Base-by-base conservation (phyloP, 768 basidiomycete species). In the Leccinum obscurum region DNA sequence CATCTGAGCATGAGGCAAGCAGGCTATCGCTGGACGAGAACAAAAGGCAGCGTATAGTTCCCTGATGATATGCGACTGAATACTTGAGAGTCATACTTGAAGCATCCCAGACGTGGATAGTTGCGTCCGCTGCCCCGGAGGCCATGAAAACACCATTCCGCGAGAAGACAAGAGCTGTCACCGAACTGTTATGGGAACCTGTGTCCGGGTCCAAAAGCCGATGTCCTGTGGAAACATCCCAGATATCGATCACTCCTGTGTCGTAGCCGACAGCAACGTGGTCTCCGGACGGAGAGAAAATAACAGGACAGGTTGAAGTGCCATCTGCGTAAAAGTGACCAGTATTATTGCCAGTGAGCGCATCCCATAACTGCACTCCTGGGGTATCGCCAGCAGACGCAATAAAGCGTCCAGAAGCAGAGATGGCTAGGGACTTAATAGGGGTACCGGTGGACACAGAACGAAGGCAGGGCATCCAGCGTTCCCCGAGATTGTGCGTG, bases 351-450 rank as follows among this genome's bases (percentile, higher is more conserved):
- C 66, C 66, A 22, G 58, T 67, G 34, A 64, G 50, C 32, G 24
- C 30, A 35, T 67, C 65, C 67, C 67, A 68, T 22, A 68, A n/a
- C 24, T 66, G 65, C 35, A 68, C 65, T 41, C 64, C 64, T 64
- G 92, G 89, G 11, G 26, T 30, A 15, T 50, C 59, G 44, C 62
- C 62, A 30, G 61, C 65, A 6, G 67, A 64, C 8, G 66, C 67
- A 28, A 66, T 62, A 39, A 62, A 44, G 10, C 55, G 55, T 13
- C 68, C 67, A 46, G 64, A 63, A 56, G 60, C 24, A 62, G 62
- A 67, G 50, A 62, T 57, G 20, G 57, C 60, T 32, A 68, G 63
- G 28, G 64, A 68, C 44, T 55, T 48, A 9, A 68, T 35, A 13
- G 41, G 8, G 39, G 22, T 15, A 22, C 56, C 60, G 9, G 60